Evolutionary conservation across 2,329 filamentous ascomycete genomes (phyloP), one percentile per base, ranked within the genome.

Genomic region (Xylariaceae sp.): DNA sequence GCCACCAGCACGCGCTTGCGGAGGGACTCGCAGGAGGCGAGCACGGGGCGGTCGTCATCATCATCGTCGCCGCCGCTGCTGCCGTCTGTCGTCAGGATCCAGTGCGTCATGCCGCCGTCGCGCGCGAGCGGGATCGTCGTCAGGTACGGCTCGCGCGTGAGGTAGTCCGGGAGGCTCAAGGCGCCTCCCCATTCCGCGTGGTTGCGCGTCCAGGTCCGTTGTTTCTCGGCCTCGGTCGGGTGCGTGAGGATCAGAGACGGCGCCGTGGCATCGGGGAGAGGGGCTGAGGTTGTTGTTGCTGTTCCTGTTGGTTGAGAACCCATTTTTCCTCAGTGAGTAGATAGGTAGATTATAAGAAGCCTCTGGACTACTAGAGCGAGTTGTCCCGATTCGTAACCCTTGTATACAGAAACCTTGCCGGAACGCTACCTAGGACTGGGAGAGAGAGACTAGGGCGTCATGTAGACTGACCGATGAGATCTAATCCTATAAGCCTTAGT

Each of bases 11-110:
- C 82, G 26, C 76, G 77, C 72, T 89, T 89, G 57, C 80, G 79
- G 50, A 88, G 76, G 9, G 82, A 82, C 72, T 90, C 87, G 69
- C 86, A 89, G 23, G 82, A 83, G 2, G 85, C 84, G 20, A 88
- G 78, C 23, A 90, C 75, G 3, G 79, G 81, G 21, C 83, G 79
- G 18, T 45, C 48, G 4, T 73, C 62, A 9, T 4, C 21, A 76
- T 70, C 0, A n/a, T 45, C 48, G 4, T 73, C 62, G 23, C 4
- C 21, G 76, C 70, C 0, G 76, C 74, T 1, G 71, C 56, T 14
- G 48, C 14, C 9, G 23, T 26, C 9, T 4, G 23, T 57, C 9
- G 85, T 86, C 26, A 90, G 78, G 52, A 89, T 81, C 87, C 87
- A 89, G 61, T 81, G 78, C 12, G 79, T 80, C 58, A 89, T 75